Percentiles rank a stretch among this genome's conserved stretches.
phyloP scores from a whole-genome alignment of 2,329 filamentous ascomycete genomes.

The Penicillium sp. region DNA sequence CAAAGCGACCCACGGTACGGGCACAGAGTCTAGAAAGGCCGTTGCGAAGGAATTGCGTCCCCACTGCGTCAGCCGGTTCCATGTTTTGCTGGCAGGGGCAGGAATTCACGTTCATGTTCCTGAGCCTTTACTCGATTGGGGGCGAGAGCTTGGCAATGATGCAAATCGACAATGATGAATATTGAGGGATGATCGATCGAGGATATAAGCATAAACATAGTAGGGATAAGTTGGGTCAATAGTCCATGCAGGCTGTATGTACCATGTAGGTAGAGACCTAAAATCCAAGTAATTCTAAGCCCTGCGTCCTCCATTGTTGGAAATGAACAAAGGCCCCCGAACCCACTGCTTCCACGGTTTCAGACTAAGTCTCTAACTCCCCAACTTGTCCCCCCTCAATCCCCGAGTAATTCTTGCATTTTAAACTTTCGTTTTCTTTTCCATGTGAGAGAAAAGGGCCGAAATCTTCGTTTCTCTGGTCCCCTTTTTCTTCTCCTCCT shows the following conservation, averaged over 20 bases:
- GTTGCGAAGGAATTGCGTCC: constrained; percentile 15
- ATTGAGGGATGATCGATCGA: too few relatives aligned
- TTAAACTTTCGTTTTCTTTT: not conserved
- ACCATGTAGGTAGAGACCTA: not conserved
- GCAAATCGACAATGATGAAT: too few relatives aligned
- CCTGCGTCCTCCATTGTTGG: not conserved
- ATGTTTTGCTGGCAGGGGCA: constrained; percentile 5
- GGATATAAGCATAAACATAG: too few relatives aligned
- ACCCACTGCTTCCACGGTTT: constrained; percentile 8
- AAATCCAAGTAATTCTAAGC: too few relatives aligned
- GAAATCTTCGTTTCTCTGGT: not conserved
- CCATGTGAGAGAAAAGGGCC: not conserved
- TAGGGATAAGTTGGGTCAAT: too few relatives aligned
- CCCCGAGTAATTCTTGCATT: not conserved
- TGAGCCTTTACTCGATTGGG: constrained; percentile 4
- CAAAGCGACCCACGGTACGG: constrained; percentile 18
- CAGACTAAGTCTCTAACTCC: not conserved
- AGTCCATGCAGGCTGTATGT: not conserved
- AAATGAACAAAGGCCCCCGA: constrained; percentile 1
- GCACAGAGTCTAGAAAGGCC: constrained; percentile 24
- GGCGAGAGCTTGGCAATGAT: not conserved
- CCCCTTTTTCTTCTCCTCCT: not conserved
- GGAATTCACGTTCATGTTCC: constrained; percentile 8
- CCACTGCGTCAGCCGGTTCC: constrained; percentile 23
- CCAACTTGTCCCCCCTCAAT: not conserved